Evolutionary conservation across 1,284 basidiomycete species (phyloP).

Genomic region (Ustilago curta): DNA sequence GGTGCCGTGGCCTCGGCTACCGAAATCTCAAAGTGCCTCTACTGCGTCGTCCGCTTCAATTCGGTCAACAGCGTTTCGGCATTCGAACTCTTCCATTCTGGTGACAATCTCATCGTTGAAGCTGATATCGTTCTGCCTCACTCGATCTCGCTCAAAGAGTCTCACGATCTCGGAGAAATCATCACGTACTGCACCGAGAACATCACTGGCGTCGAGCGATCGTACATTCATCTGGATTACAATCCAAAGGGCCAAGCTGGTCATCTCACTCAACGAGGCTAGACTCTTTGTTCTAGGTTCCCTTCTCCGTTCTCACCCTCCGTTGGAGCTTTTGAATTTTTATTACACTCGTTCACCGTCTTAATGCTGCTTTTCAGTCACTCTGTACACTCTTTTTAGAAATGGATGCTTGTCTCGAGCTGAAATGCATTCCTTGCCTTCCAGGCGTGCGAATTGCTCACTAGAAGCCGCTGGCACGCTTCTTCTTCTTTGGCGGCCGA

Average conservation of each 20-base stretch:
- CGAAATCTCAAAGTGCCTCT: conserved; percentile 62
- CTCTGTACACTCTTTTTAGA: background rate
- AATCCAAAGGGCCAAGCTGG: conserved; percentile 62
- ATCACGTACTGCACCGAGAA: conserved; percentile 66
- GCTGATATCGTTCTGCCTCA: conserved; percentile 64
- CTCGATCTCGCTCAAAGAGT: conserved; percentile 63
- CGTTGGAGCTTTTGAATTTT: background rate
- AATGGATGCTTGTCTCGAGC: background rate
- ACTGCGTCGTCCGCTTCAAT: conserved; percentile 65
- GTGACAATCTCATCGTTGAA: conserved; percentile 67
- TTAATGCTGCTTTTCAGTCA: background rate
- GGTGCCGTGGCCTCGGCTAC: conserved; percentile 57
- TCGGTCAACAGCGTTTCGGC: conserved; percentile 62
- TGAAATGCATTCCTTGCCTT: background rate
- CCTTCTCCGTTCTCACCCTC: background rate
- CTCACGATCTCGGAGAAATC: conserved; percentile 67
- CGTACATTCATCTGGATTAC: conserved; percentile 66
- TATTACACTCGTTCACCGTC: background rate
- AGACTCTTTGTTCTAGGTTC: background rate
- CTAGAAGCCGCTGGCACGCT: conserved; percentile 45
- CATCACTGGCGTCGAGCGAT: conserved; percentile 56
- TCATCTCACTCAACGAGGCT: conserved; percentile 60
- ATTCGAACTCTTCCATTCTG: conserved; percentile 66
- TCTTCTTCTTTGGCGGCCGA: conserved; percentile 34
- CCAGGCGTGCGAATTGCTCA: too few relatives aligned